A percentile compares a stretch with the other conserved stretches of the same genome.
phyloP scores from a whole-genome alignment of 2,329 filamentous ascomycete genomes.

The Exophiala viscosa region DNA sequence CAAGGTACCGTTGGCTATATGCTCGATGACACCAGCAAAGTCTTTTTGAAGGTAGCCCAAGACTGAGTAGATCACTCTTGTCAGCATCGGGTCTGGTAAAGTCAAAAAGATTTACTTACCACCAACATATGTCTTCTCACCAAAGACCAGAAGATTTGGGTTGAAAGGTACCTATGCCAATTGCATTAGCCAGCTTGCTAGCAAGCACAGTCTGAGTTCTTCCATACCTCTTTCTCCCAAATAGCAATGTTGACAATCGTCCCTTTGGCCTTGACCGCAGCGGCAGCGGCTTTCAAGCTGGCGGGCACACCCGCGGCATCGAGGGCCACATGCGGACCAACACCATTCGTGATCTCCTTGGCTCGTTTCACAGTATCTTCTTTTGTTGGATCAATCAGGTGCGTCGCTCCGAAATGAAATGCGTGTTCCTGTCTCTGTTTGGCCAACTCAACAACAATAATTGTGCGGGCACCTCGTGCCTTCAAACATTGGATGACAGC shows the following conservation, averaged over 20 bases:
- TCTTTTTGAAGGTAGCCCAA: slow-evolving; percentile 52
- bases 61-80: slow-evolving; percentile 17
- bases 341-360: slow-evolving; percentile 44
- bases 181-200: neutral
- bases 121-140: slow-evolving; percentile 52
- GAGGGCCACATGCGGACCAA: slow-evolving; percentile 57
- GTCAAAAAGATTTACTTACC: slow-evolving; percentile 29
- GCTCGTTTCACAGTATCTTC: slow-evolving; percentile 45
- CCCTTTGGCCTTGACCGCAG: slow-evolving; percentile 51
- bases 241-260: slow-evolving; percentile 63
- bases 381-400: slow-evolving; percentile 51
- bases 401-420: slow-evolving; percentile 53
- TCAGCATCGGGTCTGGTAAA: neutral
- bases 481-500: slow-evolving; percentile 58
- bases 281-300: slow-evolving; percentile 46
- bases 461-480: slow-evolving; percentile 50
- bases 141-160: slow-evolving; percentile 52
- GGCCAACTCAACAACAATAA: slow-evolving; percentile 58
- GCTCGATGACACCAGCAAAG: slow-evolving; percentile 56
- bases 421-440: slow-evolving; percentile 51
- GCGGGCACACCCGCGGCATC: slow-evolving; percentile 60
- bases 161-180: slow-evolving; percentile 42
- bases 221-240: slow-evolving; percentile 51
- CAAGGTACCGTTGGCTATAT: slow-evolving; percentile 46
- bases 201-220: neutral